Base-by-base conservation (phyloP, 805 yeast species). In the Saccharomyces paradoxus region DNA sequence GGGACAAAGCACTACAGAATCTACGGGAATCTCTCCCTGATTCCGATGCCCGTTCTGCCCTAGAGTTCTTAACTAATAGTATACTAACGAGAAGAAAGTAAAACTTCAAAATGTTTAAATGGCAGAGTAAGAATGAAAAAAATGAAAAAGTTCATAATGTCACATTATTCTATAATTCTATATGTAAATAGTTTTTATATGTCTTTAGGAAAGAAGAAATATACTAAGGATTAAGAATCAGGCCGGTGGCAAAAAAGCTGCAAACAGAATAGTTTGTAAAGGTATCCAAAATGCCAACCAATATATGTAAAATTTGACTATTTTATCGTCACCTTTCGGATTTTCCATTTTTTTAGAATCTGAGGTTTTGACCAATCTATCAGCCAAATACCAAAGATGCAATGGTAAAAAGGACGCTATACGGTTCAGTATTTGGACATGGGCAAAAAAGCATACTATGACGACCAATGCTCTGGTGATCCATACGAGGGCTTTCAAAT, bases 211-310 rank as follows among this genome's bases (percentile, higher is more conserved):
- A 17, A 17, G 44, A 21, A n/a, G 12, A 17, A n/a, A 37, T 14
- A 17, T 8, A 17, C 44, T n/a, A 37, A 17, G 22, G 1, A 1
- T 9, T 37, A 17, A 8, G 17, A 17, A 3, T 67, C 67, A 89
- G n/a, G 98, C 98, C 4, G 98, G 98, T 1, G 97, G 98, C 47
- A 91, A 74, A 65, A 88, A 91, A n/a, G 84, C 84, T 7, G 86
- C 88, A 71, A 81, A 91, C 51, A 91, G 71, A 1, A 81, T 78
- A 0, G 91, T 79, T 69, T 91, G 97, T 2, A 83, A 61, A 5
- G 83, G 66, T 24, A 73, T 74, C 96, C 96, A 91, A 0, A 78
- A 60, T 5, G 82, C 59, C 61, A 81, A 71, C 73, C 81, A 86
- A 7, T 70, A 60, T 1, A 80, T 65, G 66, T 79, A 77, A 24